A percentile compares a stretch with the other conserved stretches of the same genome.
phyloP scores from a whole-genome alignment of 2,329 filamentous ascomycete genomes.

The Trichoderma pleuroti region DNA sequence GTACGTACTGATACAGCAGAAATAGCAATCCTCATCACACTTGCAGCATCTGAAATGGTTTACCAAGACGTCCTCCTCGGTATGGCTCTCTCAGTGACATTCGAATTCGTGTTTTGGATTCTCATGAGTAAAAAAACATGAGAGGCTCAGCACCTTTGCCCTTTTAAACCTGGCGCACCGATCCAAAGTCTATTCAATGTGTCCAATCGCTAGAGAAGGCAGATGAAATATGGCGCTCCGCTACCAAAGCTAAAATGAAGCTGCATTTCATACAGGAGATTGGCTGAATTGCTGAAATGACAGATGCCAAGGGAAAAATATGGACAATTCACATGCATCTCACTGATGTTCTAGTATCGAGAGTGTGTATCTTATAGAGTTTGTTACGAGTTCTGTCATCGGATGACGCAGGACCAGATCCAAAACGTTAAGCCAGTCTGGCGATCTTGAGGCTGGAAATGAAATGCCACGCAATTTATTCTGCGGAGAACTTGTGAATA shows the following conservation, averaged over 20 bases:
- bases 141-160: no score
- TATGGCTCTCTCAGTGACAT: not conserved
- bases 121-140: not conserved
- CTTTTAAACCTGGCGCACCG: not conserved
- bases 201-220: not conserved
- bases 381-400: not conserved
- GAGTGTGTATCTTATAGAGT: not conserved
- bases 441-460: not conserved
- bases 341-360: rapidly evolving
- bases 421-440: not conserved
- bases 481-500: not conserved
- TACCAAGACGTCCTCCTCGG: not conserved
- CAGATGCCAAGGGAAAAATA: not conserved
- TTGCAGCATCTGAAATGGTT: not conserved
- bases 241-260: not conserved
- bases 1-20: not conserved
- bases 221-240: not conserved
- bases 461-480: not conserved
- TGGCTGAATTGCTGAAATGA: not conserved
- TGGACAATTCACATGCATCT: not conserved
- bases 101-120: not conserved
- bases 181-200: not conserved
- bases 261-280: not conserved
- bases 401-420: not conserved
- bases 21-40: no score